Base-by-base conservation (phyloP, 176 grass and related monocot species). In the Aegilops speltoides region DNA sequence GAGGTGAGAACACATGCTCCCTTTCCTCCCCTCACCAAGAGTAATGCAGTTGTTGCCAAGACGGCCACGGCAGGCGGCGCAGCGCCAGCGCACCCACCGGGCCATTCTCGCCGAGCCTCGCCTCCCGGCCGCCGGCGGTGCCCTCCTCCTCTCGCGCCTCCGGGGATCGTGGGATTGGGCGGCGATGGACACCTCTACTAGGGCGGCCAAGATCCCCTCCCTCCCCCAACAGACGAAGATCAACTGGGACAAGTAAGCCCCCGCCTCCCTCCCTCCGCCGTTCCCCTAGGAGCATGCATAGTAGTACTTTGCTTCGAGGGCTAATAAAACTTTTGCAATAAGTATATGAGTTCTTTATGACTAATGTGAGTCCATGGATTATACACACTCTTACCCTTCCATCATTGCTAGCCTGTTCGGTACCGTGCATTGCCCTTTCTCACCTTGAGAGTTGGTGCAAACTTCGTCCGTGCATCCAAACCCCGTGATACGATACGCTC, bases 241-340 rank as follows among this genome's bases (percentile, higher is more conserved):
- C 89, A 96, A 96, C 79, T 99, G 94, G 97, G 94, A 99, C 85
- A 96, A 94, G 97, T 99, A 96, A 84, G 11, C 52, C 4, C 70
- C 70, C 36, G 67, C 68, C 12, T 79, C 60, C 24, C 19, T 16
- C 23, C 23, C 5, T 10, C 45, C 20, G 14, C 10, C 33, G 1
- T 81, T 66, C 36, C 28, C 41, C 25, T n/a, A n/a, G n/a, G n/a
- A n/a, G n/a, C n/a, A n/a, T n/a, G n/a, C n/a, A n/a, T n/a, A n/a
- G n/a, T n/a, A n/a, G n/a, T n/a, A n/a, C n/a, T n/a, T n/a, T n/a
- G n/a, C n/a, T n/a, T n/a, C n/a, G n/a, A n/a, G n/a, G n/a, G n/a
- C n/a, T n/a, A n/a, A n/a, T n/a, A n/a, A n/a, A n/a, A n/a, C n/a
- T n/a, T n/a, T n/a, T n/a, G n/a, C n/a, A n/a, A n/a, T n/a, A n/a